These are phyloP conservation scores for Solanum aculeatissimum DNA, from an alignment of 305 asterid genomes.

Conservation along the genomic window DNA sequence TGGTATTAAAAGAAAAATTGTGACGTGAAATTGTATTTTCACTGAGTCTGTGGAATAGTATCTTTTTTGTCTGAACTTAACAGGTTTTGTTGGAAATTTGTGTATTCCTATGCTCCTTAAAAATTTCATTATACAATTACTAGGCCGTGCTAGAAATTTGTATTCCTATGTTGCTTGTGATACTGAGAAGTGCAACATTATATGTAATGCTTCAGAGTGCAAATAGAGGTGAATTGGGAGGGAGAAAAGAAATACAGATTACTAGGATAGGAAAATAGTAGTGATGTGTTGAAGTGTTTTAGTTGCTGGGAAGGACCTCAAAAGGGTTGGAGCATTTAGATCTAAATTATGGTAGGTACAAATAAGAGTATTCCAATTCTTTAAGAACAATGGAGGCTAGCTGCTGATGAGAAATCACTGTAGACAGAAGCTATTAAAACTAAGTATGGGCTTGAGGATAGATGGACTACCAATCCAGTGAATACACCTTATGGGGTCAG, in stretches of 20 bases:
- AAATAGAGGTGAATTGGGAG: neutral
- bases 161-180: neutral
- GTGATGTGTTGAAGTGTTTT: neutral
- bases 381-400: neutral
- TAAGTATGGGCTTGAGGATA: neutral
- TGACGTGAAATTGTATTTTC: neutral
- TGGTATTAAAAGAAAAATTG: neutral
- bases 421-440: neutral
- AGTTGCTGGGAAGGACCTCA: neutral
- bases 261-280: neutral
- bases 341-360: neutral
- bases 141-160: neutral
- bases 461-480: neutral
- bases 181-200: neutral
- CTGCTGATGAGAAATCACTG: neutral
- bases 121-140: neutral
- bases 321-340: neutral
- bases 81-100: neutral
- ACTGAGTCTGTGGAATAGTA: neutral
- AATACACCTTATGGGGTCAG: neutral
- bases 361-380: neutral
- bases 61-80: neutral
- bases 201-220: neutral
- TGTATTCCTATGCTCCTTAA: neutral
- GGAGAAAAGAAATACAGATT: neutral